Evolutionary conservation across 176 grass and related monocot species (phyloP).

Genomic region (Eragrostis nindensis): DNA sequence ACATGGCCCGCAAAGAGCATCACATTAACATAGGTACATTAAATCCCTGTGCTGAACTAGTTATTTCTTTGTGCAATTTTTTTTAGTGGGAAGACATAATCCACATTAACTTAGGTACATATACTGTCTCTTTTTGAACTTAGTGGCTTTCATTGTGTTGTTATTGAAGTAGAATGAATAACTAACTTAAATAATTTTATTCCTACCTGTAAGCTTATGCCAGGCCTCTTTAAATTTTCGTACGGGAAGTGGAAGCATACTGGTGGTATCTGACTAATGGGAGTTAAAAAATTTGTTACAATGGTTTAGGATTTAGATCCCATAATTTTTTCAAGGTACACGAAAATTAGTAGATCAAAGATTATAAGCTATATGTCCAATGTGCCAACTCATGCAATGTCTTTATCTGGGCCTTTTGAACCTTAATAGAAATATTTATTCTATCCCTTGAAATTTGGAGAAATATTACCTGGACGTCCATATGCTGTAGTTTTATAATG

Average conservation of each 20-base stretch:
- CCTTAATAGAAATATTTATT: neutral
- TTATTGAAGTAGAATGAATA: neutral
- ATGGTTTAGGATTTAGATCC: conserved; percentile 1
- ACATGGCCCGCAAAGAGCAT: conserved; percentile 27
- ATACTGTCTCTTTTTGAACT: neutral
- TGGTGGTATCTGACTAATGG: conserved; percentile 7
- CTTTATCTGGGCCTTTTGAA: neutral
- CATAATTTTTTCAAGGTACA: conserved; percentile 2
- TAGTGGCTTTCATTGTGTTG: neutral
- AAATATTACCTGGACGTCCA: neutral
- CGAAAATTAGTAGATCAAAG: neutral
- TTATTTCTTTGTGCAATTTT: neutral
- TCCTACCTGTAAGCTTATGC: neutral
- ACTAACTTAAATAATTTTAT: neutral
- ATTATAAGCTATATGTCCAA: conserved; percentile 1
- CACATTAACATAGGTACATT: conserved; percentile 61
- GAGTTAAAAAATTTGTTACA: conserved; percentile 5
- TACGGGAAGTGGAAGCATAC: neutral
- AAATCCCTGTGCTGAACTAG: neutral
- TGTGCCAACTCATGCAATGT: conserved; percentile 5
- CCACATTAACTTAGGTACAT: neutral
- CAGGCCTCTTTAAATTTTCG: neutral
- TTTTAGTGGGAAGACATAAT: neutral
- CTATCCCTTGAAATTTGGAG: neutral
- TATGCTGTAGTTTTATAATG: conserved; percentile 3